Evolutionary conservation across 1,284 basidiomycete species (phyloP).

Genomic region (Ganoderma lucidum): DNA sequence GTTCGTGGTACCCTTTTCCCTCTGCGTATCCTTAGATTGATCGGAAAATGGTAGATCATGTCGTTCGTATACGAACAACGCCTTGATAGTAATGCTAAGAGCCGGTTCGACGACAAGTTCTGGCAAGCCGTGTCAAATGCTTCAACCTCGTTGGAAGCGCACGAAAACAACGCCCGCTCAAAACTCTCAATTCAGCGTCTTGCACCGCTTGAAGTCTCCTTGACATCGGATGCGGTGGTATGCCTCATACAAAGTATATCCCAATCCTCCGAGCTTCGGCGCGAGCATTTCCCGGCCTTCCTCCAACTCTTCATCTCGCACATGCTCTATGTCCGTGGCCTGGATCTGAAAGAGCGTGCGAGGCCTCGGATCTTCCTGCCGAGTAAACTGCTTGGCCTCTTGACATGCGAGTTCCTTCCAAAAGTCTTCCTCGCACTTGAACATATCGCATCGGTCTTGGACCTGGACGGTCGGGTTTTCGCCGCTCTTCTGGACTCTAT

Average conservation of each 20-base stretch:
- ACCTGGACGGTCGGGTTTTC: slow-evolving; percentile 61
- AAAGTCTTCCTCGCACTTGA: slow-evolving; percentile 45
- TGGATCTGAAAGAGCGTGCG: slow-evolving; percentile 56
- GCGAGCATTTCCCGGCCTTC: slow-evolving; percentile 17
- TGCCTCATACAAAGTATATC: slow-evolving; percentile 2
- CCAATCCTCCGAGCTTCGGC: slow-evolving; percentile 1
- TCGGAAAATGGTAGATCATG: slow-evolving; percentile 47
- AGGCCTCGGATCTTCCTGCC: slow-evolving; percentile 42
- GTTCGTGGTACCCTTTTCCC: slow-evolving; percentile 41
- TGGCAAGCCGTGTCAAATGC: slow-evolving; percentile 34
- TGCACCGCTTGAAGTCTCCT: slow-evolving; percentile 14
- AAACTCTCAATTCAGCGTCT: background rate
- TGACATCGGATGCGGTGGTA: slow-evolving; percentile 17
- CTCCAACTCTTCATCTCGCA: slow-evolving; percentile 49
- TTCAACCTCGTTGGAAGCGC: slow-evolving; percentile 20
- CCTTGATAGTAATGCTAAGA: slow-evolving; percentile 33
- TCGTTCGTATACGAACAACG: slow-evolving; percentile 55
- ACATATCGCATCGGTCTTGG: slow-evolving; percentile 33
- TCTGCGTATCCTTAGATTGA: background rate
- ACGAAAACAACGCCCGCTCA: slow-evolving; percentile 23
- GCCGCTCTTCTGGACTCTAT: slow-evolving; percentile 48
- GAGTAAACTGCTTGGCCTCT: slow-evolving; percentile 37
- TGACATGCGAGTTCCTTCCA: slow-evolving; percentile 51
- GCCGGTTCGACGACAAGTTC: slow-evolving; percentile 26
- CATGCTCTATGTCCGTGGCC: slow-evolving; percentile 47